Evolutionary conservation across 345 rosid genomes (phyloP).

Genomic region (Moricandia moricandioides): DNA sequence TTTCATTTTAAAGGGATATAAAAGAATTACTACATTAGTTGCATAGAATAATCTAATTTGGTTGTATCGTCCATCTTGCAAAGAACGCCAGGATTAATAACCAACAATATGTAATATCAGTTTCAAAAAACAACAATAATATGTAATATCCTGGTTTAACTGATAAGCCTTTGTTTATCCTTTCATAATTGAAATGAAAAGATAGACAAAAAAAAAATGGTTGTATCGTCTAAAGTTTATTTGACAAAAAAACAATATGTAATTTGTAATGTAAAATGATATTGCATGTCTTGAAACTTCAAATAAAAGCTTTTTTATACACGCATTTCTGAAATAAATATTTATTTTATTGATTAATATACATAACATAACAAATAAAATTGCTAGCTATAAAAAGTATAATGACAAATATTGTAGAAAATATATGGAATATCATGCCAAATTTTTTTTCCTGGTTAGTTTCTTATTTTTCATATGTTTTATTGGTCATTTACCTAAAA

Average conservation of each 20-base stretch:
- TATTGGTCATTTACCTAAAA: background rate
- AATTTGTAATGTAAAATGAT: background rate
- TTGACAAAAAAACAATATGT: background rate
- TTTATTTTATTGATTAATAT: background rate
- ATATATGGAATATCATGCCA: background rate
- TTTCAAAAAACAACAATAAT: too few relatives aligned
- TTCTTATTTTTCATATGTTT: background rate
- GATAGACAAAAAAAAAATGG: too few relatives aligned
- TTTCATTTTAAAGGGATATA: background rate
- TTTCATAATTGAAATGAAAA: too few relatives aligned
- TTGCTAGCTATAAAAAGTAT: background rate
- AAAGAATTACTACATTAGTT: background rate
- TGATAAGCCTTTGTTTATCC: too few relatives aligned
- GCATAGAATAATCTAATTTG: background rate
- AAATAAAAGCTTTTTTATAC: background rate
- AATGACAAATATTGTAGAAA: background rate
- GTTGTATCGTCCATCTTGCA: background rate
- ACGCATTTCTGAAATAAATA: background rate
- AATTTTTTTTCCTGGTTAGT: background rate
- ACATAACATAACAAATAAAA: background rate
- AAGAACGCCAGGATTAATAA: too few relatives aligned
- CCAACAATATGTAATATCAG: too few relatives aligned
- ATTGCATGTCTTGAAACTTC: background rate
- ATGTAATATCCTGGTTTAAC: too few relatives aligned
- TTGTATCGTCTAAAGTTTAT: background rate